A percentile compares a stretch with the other conserved stretches of the same genome.
Evolutionary conservation across 1,284 basidiomycete species (phyloP).

Genomic region (Dichomitus squalens): DNA sequence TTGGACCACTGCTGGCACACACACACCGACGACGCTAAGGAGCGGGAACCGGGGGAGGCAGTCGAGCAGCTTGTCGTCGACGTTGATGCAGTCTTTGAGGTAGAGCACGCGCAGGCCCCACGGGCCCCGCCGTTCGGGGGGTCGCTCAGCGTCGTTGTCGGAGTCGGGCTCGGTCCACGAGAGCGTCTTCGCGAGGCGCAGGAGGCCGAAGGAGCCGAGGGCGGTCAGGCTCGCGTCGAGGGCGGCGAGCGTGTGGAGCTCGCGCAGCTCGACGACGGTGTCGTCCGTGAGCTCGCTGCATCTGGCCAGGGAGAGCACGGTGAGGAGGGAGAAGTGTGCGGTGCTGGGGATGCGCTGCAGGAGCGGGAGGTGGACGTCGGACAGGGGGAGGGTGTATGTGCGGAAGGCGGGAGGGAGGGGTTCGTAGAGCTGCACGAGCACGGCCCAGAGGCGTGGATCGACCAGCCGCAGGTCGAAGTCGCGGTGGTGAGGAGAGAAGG

Average conservation of each 20-base stretch:
- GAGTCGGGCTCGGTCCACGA: slow-evolving; percentile 24
- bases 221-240: slow-evolving; percentile 60
- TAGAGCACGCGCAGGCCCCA: slow-evolving; percentile 59
- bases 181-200: slow-evolving; percentile 36
- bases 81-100: slow-evolving; percentile 47
- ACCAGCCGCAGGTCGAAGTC: slow-evolving; percentile 34
- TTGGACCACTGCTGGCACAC: slow-evolving; percentile 23
- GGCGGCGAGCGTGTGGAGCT: slow-evolving; percentile 54
- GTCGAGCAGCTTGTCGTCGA: slow-evolving; percentile 44
- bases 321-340: slow-evolving; percentile 59
- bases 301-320: slow-evolving; percentile 56
- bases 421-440: slow-evolving; percentile 58
- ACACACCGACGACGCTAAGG: slow-evolving; percentile 58
- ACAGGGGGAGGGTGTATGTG: slow-evolving; percentile 50
- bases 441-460: slow-evolving; percentile 65
- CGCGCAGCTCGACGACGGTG: slow-evolving; percentile 48
- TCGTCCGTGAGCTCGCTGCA: slow-evolving; percentile 58
- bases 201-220: slow-evolving; percentile 54
- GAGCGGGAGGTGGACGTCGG: slow-evolving; percentile 53
- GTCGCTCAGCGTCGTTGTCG: slow-evolving; percentile 19
- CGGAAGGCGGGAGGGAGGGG: slow-evolving; percentile 49
- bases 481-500: slow-evolving; percentile 16
- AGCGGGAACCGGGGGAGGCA: slow-evolving; percentile 50
- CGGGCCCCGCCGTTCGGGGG: slow-evolving; percentile 43
- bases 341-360: slow-evolving; percentile 60